Evolutionary conservation across 192 early-diverging fungal genomes (phyloP), one percentile per base, ranked within the genome.

Genomic region (Coemansia umbellata): DNA sequence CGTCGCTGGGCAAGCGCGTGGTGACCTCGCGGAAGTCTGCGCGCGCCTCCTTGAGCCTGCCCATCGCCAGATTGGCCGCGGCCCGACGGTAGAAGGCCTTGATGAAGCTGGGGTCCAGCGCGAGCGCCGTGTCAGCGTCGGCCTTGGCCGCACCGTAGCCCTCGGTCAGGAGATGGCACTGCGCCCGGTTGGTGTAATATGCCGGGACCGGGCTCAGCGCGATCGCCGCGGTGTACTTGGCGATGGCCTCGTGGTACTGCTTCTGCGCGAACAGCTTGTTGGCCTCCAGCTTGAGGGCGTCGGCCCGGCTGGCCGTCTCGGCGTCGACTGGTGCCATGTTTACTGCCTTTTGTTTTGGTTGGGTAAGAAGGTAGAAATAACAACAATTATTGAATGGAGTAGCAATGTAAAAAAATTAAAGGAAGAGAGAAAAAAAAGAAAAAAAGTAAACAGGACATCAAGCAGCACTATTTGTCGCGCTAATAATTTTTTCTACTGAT

Each of bases 21-120:
- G 82, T 76, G 26, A 94, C 91, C 53, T 84, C 66, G 53, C 82
- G 82, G 42, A 83, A 87, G 66, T 93, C 89, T 11, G 80, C 75
- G 36, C 85, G 80, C 3, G 90, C 87, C 14, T 89, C 91, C 72
- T 92, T 91, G 55, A 98, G 83, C 47, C 88, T 82, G 8, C 86
- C 84, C 70, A 98, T 72, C 1, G 87, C 89, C 81, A 93, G 85
- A 48, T 93, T 82, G 5, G 91, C 95, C 7, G 85, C 80, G 3
- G 94, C 97, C 49, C 93, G 82, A 32, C 97, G 86, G 69, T 92
- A 99, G 68, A 96, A 96, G 0, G 85, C 97, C 81, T 99, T 98
- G 59, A 86, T 81, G 54, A 87, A 93, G 11, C 49, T 67, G 15
- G 90, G 82, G 70, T 96, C 91, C 0, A 96, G 63, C 47, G 77